These are phyloP conservation scores for Pharus latifolius DNA, from an alignment of 176 grass and related monocot genomes.

Conservation along the genomic window DNA sequence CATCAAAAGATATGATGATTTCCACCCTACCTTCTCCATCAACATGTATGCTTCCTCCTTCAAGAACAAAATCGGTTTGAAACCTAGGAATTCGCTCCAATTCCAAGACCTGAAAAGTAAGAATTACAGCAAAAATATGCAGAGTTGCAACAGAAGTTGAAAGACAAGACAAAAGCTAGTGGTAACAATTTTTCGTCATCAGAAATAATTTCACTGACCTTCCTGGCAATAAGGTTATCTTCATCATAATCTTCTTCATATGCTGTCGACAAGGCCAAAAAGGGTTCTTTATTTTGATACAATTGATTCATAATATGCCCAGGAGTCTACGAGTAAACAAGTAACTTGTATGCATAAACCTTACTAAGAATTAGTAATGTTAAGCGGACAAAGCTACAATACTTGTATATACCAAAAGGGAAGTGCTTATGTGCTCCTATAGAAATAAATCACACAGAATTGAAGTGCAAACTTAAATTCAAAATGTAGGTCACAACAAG, in stretches of 20 bases:
- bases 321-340: background rate
- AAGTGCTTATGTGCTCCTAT: background rate
- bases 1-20: background rate
- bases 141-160: too few species aligned
- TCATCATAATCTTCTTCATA: background rate
- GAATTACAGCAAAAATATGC: too few species aligned
- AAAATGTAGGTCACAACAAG: background rate
- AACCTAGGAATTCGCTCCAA: constrained; percentile 37
- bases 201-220: background rate
- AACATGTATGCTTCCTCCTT: constrained; percentile 73
- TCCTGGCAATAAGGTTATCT: background rate
- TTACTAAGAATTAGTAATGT: background rate
- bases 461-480: background rate
- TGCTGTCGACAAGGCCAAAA: background rate
- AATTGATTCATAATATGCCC: background rate
- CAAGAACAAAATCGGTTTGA: constrained; percentile 42
- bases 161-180: too few species aligned
- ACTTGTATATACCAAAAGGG: background rate
- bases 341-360: background rate
- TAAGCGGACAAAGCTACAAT: background rate
- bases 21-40: constrained; percentile 44
- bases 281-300: background rate
- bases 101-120: constrained; percentile 30
- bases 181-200: background rate
- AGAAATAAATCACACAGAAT: background rate